These are phyloP conservation scores for Aspergillus niger DNA, from an alignment of 2,329 filamentous ascomycete genomes.

Conservation along the genomic window DNA sequence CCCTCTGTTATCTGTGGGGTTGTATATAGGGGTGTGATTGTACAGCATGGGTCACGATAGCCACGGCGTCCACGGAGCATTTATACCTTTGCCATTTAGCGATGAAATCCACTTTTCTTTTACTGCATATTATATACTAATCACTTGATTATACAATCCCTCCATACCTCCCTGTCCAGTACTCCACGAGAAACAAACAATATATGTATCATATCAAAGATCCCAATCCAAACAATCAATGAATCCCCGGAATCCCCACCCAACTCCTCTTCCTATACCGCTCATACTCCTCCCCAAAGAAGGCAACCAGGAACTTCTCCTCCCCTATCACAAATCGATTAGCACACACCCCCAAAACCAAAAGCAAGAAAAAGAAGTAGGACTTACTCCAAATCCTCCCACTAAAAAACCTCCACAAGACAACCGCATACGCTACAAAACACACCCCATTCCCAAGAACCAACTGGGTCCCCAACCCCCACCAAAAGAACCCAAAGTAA, in stretches of 20 bases:
- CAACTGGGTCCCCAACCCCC: conserved; percentile 91
- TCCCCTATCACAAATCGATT: conserved; percentile 57
- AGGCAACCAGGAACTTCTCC: conserved; percentile 73
- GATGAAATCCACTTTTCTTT: conserved; percentile 1
- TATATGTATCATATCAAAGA: not conserved
- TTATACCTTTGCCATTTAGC: conserved; percentile 17
- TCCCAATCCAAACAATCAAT: conserved; percentile 23
- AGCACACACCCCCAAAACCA: conserved; percentile 8
- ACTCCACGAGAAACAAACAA: not conserved
- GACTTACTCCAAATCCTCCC: conserved; percentile 66
- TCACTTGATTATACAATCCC: not conserved
- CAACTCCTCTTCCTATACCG: conserved; percentile 70
- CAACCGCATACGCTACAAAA: conserved; percentile 69
- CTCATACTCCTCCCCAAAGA: conserved; percentile 83
- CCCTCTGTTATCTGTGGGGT: not conserved
- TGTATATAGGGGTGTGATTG: not conserved
- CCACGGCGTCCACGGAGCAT: conserved; percentile 16
- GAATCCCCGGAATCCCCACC: conserved; percentile 79
- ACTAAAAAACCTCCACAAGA: conserved; percentile 85
- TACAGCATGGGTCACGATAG: conserved; percentile 1
- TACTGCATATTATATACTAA: conserved; percentile 2
- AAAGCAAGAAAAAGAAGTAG: not conserved
- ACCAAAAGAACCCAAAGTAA: conserved; percentile 99
- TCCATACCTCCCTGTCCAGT: not conserved
- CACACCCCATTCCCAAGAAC: conserved; percentile 83